phyloP scores from a whole-genome alignment of 108 stramenopile species.

The Skeletonema potamos region DNA sequence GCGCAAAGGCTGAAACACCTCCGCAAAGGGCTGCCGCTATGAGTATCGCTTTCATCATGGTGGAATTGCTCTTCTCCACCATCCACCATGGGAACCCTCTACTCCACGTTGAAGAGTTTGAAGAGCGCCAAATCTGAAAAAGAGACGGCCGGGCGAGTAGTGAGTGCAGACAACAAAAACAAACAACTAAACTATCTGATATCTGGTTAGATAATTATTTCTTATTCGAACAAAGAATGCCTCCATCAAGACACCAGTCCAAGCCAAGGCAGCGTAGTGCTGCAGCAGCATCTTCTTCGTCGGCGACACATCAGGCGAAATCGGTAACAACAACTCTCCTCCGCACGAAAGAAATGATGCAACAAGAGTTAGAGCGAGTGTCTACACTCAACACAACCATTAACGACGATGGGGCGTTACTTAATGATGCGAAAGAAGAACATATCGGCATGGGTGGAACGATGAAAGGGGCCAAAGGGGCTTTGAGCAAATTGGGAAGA shows the following conservation, averaged over 20 bases:
- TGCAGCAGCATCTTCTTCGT: neutral
- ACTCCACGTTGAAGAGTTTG: too few relatives aligned
- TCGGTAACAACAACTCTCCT: conserved; percentile 40
- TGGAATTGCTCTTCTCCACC: neutral
- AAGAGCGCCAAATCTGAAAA: too few relatives aligned
- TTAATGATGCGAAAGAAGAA: conserved; percentile 17
- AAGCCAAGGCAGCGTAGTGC: neutral
- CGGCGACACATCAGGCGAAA: conserved; percentile 39
- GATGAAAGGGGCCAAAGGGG: conserved; percentile 34
- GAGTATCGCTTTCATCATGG: neutral
- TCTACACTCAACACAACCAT: conserved; percentile 27
- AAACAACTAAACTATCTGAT: too few relatives aligned
- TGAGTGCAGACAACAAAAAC: too few relatives aligned
- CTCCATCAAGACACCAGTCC: neutral
- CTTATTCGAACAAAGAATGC: too few relatives aligned
- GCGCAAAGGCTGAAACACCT: neutral
- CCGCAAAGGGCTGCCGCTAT: neutral
- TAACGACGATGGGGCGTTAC: conserved; percentile 28
- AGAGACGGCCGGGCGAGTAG: too few relatives aligned
- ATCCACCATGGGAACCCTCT: too few relatives aligned
- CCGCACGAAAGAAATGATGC: conserved; percentile 40
- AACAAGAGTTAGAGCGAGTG: conserved; percentile 33
- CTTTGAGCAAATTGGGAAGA: conserved; percentile 24
- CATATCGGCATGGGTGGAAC: conserved; percentile 45
- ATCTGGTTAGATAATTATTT: too few relatives aligned